Conservation (phyloP, 2,329 filamentous ascomycete genomes). For the Clathrospora elynae region DNA sequence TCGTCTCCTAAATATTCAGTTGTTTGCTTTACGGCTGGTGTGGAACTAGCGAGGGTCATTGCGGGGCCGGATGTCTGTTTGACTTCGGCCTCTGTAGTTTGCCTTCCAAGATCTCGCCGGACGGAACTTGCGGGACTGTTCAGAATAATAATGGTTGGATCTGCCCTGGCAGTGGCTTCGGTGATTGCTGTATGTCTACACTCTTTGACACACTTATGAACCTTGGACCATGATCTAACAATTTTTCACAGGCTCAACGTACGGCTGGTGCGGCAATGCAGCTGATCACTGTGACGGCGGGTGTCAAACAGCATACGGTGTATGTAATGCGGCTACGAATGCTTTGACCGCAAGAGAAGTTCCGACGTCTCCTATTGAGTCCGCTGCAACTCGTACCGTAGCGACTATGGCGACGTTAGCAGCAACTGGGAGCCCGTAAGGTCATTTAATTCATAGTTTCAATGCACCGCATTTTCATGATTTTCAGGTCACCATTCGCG, state of each 20-base stretch:
- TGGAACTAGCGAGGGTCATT: background rate
- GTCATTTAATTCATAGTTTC: background rate
- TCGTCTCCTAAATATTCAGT: background rate
- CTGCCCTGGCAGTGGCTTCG: constrained; percentile 2
- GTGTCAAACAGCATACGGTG: constrained; percentile 2
- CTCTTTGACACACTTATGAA: background rate
- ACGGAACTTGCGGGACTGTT: constrained; percentile 1
- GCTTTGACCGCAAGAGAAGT: background rate
- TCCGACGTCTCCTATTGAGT: background rate
- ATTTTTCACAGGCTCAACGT: background rate
- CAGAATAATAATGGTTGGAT: constrained; percentile 2
- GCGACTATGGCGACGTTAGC: background rate
- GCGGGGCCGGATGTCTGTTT: constrained; percentile 1
- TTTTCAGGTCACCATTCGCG: background rate
- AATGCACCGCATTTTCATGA: background rate
- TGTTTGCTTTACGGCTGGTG: constrained; percentile 1
- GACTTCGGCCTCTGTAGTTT: constrained; percentile 1
- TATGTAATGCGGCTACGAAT: background rate
- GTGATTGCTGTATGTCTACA: constrained; percentile 1
- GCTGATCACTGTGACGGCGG: constrained; percentile 1
- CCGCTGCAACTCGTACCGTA: background rate
- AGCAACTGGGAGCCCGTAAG: background rate
- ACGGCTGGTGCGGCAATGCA: constrained; percentile 1
- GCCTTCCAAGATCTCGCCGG: constrained; percentile 2
- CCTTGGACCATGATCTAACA: background rate